Percentiles rank a stretch among this genome's conserved stretches.
These are phyloP conservation scores for Russula griseocarnosa DNA, from an alignment of 768 basidiomycete genomes.

Conservation along the genomic window DNA sequence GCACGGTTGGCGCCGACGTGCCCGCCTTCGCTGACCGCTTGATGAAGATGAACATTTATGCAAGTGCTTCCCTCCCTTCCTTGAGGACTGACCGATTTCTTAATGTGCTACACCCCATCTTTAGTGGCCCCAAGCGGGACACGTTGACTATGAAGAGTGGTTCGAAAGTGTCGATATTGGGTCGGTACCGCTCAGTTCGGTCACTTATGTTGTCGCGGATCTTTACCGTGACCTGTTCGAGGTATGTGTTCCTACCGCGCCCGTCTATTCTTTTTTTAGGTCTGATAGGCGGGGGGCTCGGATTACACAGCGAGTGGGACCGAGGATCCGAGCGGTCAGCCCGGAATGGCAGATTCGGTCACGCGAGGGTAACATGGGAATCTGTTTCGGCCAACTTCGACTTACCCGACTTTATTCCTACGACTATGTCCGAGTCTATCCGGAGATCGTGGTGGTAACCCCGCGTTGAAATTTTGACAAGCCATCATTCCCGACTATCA, in stretches of 20 bases:
- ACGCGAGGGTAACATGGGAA: slow-evolving; percentile 1
- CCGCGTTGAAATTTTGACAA: slow-evolving; percentile 5
- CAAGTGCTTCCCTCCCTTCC: not conserved
- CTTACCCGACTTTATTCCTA: slow-evolving; percentile 23
- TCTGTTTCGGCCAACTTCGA: slow-evolving; percentile 21
- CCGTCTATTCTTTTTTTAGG: not conserved
- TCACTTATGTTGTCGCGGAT: slow-evolving; percentile 9
- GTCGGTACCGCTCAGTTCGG: slow-evolving; percentile 5
- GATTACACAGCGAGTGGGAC: slow-evolving; percentile 18
- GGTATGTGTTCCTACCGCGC: not conserved
- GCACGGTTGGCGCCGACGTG: slow-evolving; percentile 3
- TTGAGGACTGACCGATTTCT: not conserved
- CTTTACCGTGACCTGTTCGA: slow-evolving; percentile 18
- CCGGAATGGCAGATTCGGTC: slow-evolving; percentile 18
- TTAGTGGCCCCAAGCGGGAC: slow-evolving; percentile 17
- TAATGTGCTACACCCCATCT: not conserved
- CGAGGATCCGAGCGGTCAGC: not conserved
- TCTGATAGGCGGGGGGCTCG: not conserved
- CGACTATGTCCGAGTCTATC: slow-evolving; percentile 15
- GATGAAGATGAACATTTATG: slow-evolving; percentile 12
- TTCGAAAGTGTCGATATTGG: slow-evolving; percentile 17
- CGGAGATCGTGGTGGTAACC: slow-evolving; percentile 21
- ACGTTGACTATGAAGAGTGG: slow-evolving; percentile 21
- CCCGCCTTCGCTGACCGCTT: slow-evolving; percentile 4
- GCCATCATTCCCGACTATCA: not conserved